phyloP scores from a whole-genome alignment of 2,329 filamentous ascomycete species.

The Diaporthe australafricana region DNA sequence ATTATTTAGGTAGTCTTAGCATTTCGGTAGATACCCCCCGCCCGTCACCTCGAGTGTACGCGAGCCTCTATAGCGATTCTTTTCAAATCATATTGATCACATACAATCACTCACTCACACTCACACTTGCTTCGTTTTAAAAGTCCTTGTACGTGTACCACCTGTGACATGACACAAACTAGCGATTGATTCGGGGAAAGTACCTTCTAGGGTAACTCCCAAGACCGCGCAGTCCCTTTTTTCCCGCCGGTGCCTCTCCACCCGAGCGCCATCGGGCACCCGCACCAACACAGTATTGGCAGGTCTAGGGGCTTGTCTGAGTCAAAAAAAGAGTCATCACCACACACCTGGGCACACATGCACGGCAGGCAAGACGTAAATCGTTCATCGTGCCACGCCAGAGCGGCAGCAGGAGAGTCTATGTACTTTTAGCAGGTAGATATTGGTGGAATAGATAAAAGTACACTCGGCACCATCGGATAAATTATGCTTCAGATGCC shows the following conservation, averaged over 20 bases:
- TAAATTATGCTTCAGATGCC: too few species aligned
- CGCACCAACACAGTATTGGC: neutral
- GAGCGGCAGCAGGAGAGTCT: too few species aligned
- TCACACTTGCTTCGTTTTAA: neutral
- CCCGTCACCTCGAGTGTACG: conserved; percentile 30
- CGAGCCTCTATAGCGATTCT: conserved; percentile 22
- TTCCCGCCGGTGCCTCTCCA: conserved; percentile 6
- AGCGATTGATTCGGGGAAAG: neutral
- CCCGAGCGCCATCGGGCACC: conserved; percentile 16
- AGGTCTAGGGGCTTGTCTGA: neutral
- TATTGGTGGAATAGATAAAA: too few species aligned
- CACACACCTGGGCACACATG: too few species aligned
- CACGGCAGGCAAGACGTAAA: neutral
- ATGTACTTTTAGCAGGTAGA: too few species aligned
- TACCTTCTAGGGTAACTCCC: neutral
- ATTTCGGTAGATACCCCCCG: conserved; percentile 31
- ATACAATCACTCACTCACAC: neutral
- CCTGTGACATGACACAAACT: conserved; percentile 2
- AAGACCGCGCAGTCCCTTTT: neutral
- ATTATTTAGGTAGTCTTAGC: conserved; percentile 27
- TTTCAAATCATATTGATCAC: conserved; percentile 11
- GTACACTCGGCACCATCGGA: too few species aligned
- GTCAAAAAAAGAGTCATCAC: neutral
- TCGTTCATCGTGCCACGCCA: neutral
- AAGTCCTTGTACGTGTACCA: neutral